Base-by-base conservation (phyloP, 352 stramenopile species). In the Pythium brachiatum region DNA sequence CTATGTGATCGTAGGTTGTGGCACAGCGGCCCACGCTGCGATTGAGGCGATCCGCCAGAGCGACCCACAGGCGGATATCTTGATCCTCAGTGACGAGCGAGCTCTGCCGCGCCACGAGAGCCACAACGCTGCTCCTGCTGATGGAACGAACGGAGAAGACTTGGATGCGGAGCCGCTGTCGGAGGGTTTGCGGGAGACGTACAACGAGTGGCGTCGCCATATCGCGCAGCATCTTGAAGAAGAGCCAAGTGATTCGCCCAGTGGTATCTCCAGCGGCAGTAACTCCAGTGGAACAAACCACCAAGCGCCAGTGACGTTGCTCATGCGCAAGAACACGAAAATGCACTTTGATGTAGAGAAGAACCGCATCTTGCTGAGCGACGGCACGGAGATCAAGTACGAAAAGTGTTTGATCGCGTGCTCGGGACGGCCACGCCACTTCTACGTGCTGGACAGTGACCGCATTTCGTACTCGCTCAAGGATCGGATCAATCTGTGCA, bases 201-300 rank as follows among this genome's bases (percentile, higher is more conserved):
- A 95, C 78, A 97, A 97, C 67, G 89, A 97, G 66, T 97, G 89
- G 88, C 78, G 89, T 8, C 80, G 90, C 23, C 90, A 96, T 59
- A 76, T 97, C 20, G 89, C 79, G 18, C 81, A 83, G 23, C 73
- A 74, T 8, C 83, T 97, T 21, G 89, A 96, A 53, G 78, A 86
- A 39, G 88, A 95, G 20, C 73, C 72, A 20, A 77, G 27, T 16
- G 68, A 74, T 8, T 31, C 23, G 38, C 48, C 7, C 29, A 23
- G 25, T 47, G 26, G 20, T 25, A 50, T 21, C 41, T 63, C 50
- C 15, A 21, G 27, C 18, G 36, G 29, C 8, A 39, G 27, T 27
- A 36, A 18, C n/a, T 29, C 23, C 6, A 32, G 6, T 29, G 46
- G 46, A 53, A 11, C 18, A 6, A 31, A 26, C 47, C n/a, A 54